Percentiles rank a stretch among this genome's conserved stretches.
These are phyloP conservation scores for Aspergillus ochraceus DNA, from an alignment of 2,329 filamentous ascomycete genomes.

Conservation along the genomic window DNA sequence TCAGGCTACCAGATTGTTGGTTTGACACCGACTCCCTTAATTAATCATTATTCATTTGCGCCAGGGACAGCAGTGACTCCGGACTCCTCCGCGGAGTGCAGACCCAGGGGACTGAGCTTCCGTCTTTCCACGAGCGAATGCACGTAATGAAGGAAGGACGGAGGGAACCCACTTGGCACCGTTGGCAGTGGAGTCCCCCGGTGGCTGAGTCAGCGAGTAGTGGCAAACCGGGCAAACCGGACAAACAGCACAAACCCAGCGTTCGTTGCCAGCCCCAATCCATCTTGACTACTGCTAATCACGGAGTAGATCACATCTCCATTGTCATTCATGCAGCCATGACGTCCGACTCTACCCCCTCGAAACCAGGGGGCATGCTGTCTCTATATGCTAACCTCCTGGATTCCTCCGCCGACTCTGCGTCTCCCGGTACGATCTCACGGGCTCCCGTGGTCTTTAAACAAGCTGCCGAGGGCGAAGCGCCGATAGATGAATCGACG, in stretches of 20 bases:
- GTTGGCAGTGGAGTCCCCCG: neutral
- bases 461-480: conserved; percentile 51
- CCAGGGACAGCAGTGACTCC: neutral
- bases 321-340: conserved; percentile 18
- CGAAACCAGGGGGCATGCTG: conserved; percentile 51
- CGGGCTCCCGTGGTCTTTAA: conserved; percentile 73
- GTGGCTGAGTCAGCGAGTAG: neutral
- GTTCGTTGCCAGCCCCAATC: neutral
- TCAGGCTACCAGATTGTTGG: neutral
- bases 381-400: conserved; percentile 86
- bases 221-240: conserved; percentile 11
- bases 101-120: neutral
- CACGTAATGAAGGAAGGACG: neutral
- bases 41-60: neutral
- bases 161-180: neutral
- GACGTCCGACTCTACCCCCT: conserved; percentile 29
- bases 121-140: neutral
- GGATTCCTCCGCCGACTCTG: conserved; percentile 50
- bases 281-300: neutral
- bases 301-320: neutral
- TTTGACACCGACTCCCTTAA: neutral
- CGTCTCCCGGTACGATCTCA: conserved; percentile 65
- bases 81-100: neutral
- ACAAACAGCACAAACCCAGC: conserved; percentile 19
- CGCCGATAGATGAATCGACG: conserved; percentile 49